Base-by-base conservation (phyloP, 2,329 filamentous ascomycete species). In the Cadophora sp. region DNA sequence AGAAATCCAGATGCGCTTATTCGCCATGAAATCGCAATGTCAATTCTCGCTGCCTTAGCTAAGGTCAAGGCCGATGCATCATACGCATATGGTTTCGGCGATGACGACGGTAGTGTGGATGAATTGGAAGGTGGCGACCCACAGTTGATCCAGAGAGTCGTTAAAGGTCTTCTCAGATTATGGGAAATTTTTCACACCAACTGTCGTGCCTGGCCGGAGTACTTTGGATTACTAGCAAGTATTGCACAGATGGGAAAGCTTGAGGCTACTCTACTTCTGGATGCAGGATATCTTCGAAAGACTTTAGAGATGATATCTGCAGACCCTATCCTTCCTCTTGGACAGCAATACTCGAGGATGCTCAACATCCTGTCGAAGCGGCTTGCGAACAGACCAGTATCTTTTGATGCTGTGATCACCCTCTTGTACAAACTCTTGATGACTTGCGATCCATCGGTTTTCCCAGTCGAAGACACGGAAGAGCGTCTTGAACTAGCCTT, bases 161-260 rank as follows among this genome's bases (percentile, higher is more conserved):
- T 88, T 48, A 72, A 74, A 20, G 79, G 87, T 24, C 81, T 93
- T 59, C 80, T 82, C 36, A 77, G 82, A 24, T 77, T 92, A 3
- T 93, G 88, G 86, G 80, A 84, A 3, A 81, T 79, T n/a, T 87
- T 93, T 65, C 87, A 92, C 67, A 78, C 81, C 2, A 81, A 84
- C 55, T 80, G 87, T 33, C 86, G 89, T 65, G 85, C 91, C 3
- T 96, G 92, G 92, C 86, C 89, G 50, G 91, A 95, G 73, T 90
- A 90, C 66, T 95, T 95, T 75, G 85, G 85, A 14, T 83, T 91
- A n/a, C 81, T 94, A 68, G 75, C 85, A n/a, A 81, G 81, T n/a
- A 90, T 94, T 74, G 87, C 88, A 16, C 82, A 81, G 55, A 78
- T 92, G 64, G 90, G 91, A 0, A 78, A 81, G 3, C 76, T 82